phyloP scores from a whole-genome alignment of 331 rosid genomes.

The Rosa hybrid region DNA sequence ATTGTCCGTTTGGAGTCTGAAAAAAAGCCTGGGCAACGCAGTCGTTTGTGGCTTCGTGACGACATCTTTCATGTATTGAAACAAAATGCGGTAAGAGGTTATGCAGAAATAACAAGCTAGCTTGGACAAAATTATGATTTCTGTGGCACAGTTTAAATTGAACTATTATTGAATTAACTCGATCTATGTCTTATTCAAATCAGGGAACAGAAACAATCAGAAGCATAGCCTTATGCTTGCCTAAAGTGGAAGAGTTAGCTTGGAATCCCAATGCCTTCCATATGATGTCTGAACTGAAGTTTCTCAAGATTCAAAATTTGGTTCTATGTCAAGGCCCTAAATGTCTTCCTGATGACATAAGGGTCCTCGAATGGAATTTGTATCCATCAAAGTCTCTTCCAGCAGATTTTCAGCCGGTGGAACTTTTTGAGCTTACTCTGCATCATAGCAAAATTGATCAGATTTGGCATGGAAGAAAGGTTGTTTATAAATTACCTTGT shows the following conservation, averaged over 20 bases:
- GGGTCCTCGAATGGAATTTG: neutral
- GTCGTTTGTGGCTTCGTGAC: neutral
- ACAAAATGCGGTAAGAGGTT: neutral
- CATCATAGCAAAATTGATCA: neutral
- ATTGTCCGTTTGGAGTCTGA: neutral
- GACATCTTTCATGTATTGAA: neutral
- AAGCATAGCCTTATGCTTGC: constrained; percentile 10
- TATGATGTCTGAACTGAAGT: constrained; percentile 16
- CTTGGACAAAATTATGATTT: neutral
- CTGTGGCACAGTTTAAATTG: too few species aligned
- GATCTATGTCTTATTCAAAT: neutral
- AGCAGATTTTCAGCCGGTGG: neutral
- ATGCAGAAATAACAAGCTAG: neutral
- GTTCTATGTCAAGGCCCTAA: neutral
- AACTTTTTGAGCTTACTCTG: constrained; percentile 12
- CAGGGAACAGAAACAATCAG: constrained; percentile 23
- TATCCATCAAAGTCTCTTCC: constrained; percentile 19
- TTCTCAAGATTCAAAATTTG: neutral
- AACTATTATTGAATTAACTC: neutral
- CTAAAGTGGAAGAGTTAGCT: neutral
- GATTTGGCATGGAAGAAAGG: constrained; percentile 8
- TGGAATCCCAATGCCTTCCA: constrained; percentile 7
- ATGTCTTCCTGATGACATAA: constrained; percentile 10
- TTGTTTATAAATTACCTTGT: too few species aligned
- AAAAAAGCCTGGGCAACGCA: neutral